Base-by-base conservation (phyloP, 2,329 filamentous ascomycete species). In the Aureobasidium sp. region DNA sequence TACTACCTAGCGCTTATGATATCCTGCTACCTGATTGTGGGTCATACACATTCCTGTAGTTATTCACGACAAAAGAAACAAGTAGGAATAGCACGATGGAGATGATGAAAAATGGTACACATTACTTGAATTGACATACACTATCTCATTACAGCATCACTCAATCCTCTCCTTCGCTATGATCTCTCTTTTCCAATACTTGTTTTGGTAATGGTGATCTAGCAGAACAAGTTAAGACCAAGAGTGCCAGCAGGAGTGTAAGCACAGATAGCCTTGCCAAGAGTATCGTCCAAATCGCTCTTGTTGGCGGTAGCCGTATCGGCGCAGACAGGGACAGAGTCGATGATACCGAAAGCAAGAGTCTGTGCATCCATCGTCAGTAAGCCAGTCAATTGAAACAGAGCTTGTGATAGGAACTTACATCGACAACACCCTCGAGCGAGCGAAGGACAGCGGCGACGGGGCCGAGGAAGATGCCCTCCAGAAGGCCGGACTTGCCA, bases 401-500 rank as follows among this genome's bases (percentile, higher is more conserved):
- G 38, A 4, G 18, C 18, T 27, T 40, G 2, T 23, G 1, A 31
- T 15, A 7, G 10, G 29, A 2, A 64, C 60, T 54, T 11, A 56
- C 50, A 31, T 67, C 56, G n/a, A 67, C 40, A 10, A 62, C 56
- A 4, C 13, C 40, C 36, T 67, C 56, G 4, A 61, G 50, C 0
- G 45, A 47, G 25, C 74, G 69, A 2, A 79, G 72, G 2, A 71
- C 68, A 13, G 69, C 66, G 11, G 72, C 71, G 7, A 79, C 65
- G 0, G 76, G 15, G 3, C 75, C 77, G 29, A 79, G 65, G 33
- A 78, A 31, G 2, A 78, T 60, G 0, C 64, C 64, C 0, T 15
- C 62, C 53, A 78, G 67, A 7, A 79, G 53, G 3, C 74, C 74
- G 23, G 76, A 69, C 68, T 79, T 80, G 56, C 74, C 75, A 63